Evolutionary conservation across 75 land plant species (phyloP).

Genomic region (Cunninghamia lanceolata): DNA sequence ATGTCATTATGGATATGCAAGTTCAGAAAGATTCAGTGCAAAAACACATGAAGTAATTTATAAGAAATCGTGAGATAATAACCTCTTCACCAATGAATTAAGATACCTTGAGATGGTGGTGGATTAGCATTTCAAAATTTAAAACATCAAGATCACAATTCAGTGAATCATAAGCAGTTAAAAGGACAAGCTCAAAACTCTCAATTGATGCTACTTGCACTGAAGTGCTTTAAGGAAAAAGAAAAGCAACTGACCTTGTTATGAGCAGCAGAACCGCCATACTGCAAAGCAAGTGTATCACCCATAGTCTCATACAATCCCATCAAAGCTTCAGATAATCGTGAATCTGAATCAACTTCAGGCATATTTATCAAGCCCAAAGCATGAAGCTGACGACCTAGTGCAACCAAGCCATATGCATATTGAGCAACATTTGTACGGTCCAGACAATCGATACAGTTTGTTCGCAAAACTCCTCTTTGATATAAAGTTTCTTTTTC

Average conservation of each 20-base stretch:
- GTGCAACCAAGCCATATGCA: constrained; percentile 74
- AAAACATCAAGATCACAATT: constrained; percentile 1
- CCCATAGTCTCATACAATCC: constrained; percentile 77
- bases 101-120: background rate
- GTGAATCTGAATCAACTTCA: constrained; percentile 45
- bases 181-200: background rate
- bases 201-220: background rate
- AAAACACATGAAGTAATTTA: background rate
- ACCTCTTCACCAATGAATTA: background rate
- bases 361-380: constrained; percentile 41
- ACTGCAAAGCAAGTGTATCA: constrained; percentile 78
- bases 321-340: constrained; percentile 64
- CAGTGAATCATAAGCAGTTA: background rate
- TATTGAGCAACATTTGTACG: constrained; percentile 69
- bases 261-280: constrained; percentile 84
- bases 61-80: background rate
- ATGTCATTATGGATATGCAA: constrained; percentile 1
- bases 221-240: background rate
- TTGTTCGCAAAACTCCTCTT: constrained; percentile 72
- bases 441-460: constrained; percentile 85
- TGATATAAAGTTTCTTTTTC: constrained; percentile 28
- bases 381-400: constrained; percentile 69
- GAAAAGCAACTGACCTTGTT: constrained; percentile 52
- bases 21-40: background rate
- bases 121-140: background rate